Evolutionary conservation across 169 alveolate species (phyloP).

Genomic region (Plasmodium ovale): DNA sequence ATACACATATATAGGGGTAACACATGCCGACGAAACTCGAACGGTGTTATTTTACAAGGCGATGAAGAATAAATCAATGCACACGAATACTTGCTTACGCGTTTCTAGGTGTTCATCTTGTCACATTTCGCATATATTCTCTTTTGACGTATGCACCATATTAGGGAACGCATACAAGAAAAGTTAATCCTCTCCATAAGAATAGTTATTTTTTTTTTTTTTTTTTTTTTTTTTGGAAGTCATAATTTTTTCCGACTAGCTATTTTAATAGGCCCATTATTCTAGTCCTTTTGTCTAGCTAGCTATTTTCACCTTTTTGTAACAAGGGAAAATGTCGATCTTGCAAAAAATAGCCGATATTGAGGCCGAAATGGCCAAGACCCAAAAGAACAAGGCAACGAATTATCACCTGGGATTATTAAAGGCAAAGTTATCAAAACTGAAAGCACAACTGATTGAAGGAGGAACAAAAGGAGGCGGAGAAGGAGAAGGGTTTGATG

Average conservation of each 20-base stretch:
- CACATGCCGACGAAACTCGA: too few species aligned
- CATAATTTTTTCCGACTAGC: too few species aligned
- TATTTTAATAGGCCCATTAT: neutral
- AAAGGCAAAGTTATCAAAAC: slow-evolving; percentile 97
- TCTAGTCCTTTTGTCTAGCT: neutral
- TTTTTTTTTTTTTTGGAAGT: too few species aligned
- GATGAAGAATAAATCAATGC: neutral
- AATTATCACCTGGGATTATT: slow-evolving; percentile 97
- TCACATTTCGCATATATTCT: neutral
- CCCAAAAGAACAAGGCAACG: slow-evolving; percentile 99
- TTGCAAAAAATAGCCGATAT: slow-evolving; percentile 95
- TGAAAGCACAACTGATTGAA: slow-evolving; percentile 95
- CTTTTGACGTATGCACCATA: neutral
- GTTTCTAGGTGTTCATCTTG: neutral
- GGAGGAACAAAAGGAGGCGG: slow-evolving; percentile 86
- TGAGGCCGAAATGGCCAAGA: slow-evolving; percentile 98
- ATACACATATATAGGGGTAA: neutral
- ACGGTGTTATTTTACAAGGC: too few species aligned
- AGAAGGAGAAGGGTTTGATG: slow-evolving; percentile 90
- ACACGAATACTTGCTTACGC: too few species aligned
- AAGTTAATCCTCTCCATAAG: too few species aligned
- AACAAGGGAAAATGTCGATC: slow-evolving; percentile 89
- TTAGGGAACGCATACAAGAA: too few species aligned
- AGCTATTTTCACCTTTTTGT: neutral
- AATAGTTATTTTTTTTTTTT: too few species aligned